Conservation (phyloP, 2,329 filamentous ascomycete genomes). For the Botrytis deweyae region DNA sequence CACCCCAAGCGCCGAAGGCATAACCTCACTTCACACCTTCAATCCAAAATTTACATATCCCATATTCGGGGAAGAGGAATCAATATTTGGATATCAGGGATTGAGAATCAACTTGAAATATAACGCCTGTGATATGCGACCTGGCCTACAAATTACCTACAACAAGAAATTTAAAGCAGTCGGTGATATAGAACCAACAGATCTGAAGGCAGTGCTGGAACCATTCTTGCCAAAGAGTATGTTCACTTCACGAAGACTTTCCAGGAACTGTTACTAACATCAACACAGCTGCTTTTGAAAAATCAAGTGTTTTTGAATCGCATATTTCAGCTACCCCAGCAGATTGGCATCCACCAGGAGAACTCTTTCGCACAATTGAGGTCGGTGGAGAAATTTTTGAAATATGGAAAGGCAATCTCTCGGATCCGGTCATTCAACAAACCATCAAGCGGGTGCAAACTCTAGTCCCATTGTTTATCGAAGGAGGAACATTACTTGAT, state of each 20-base stretch:
- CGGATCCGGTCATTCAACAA: conserved; percentile 65
- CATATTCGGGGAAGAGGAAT: conserved; percentile 90
- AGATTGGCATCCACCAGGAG: conserved; percentile 71
- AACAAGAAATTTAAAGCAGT: conserved; percentile 68
- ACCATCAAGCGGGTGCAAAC: conserved; percentile 81
- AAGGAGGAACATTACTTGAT: conserved; percentile 77
- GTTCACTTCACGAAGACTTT: conserved; percentile 28
- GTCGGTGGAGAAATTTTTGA: conserved; percentile 68
- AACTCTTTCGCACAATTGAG: conserved; percentile 63
- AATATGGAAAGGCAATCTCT: conserved; percentile 77
- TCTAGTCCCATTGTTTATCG: conserved; percentile 82
- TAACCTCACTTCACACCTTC: conserved; percentile 66
- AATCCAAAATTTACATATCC: conserved; percentile 85
- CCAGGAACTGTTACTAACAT: not conserved
- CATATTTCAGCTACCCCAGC: conserved; percentile 49
- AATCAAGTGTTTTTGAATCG: conserved; percentile 59
- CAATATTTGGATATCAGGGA: conserved; percentile 85
- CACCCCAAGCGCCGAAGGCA: conserved; percentile 48
- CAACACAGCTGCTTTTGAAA: conserved; percentile 63
- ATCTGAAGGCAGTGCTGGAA: conserved; percentile 58
- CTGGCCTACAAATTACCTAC: conserved; percentile 70
- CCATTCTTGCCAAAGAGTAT: conserved; percentile 66
- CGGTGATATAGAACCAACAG: conserved; percentile 66
- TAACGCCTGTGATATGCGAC: conserved; percentile 71
- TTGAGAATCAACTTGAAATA: conserved; percentile 72